These are phyloP conservation scores for Pseudonitzschia multiseries DNA, from an alignment of 108 stramenopile species.

Conservation along the genomic window DNA sequence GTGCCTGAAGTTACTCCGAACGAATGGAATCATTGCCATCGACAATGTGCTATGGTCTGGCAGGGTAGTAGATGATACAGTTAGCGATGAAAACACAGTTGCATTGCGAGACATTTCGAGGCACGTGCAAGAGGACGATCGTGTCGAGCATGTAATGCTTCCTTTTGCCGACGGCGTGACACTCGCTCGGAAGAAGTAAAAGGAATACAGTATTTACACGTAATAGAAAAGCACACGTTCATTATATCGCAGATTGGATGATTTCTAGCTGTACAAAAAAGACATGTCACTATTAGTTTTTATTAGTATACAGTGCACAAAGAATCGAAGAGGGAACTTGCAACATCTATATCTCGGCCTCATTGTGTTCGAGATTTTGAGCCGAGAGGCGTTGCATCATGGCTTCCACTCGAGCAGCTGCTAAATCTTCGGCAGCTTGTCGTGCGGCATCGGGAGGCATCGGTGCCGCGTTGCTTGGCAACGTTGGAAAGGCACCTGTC, in stretches of 20 bases:
- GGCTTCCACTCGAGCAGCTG: constrained; percentile 65
- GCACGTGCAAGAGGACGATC: not conserved
- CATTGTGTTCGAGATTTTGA: constrained; percentile 24
- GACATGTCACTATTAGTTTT: not conserved
- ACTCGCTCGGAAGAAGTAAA: constrained; percentile 11
- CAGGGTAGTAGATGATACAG: not conserved
- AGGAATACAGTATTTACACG: not conserved
- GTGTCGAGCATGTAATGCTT: constrained; percentile 17
- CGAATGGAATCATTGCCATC: constrained; percentile 16
- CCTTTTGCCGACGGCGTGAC: constrained; percentile 20
- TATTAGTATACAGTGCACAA: not conserved
- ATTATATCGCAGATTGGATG: not conserved
- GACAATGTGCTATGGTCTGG: constrained; percentile 7
- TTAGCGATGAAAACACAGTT: not conserved
- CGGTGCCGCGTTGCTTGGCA: not conserved
- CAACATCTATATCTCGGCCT: constrained; percentile 22
- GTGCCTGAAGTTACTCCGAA: constrained; percentile 1
- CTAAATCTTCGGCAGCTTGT: constrained; percentile 56
- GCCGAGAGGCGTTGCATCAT: constrained; percentile 64
- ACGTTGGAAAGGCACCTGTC: constrained; percentile 37
- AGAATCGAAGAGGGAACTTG: not conserved
- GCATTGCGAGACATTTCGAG: constrained; percentile 3
- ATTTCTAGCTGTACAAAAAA: not conserved
- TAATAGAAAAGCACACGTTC: no score
- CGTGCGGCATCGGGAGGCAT: not conserved